Evolutionary conservation across 331 rosid genomes (phyloP), one percentile per base, ranked within the genome.

Genomic region (Malus hybrid): DNA sequence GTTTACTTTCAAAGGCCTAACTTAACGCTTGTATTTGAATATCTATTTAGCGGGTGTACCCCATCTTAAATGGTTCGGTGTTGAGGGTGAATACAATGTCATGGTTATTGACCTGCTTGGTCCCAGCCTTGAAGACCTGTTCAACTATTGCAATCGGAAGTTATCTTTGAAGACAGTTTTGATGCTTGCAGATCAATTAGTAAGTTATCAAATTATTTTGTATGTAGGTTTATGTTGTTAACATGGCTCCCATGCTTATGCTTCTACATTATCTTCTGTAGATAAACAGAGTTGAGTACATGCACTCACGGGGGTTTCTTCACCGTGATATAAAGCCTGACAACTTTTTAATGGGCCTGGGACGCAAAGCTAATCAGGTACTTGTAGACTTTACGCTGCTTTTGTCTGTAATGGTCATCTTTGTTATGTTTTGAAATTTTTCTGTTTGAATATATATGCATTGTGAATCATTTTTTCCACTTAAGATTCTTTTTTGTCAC

Each of bases 291-390:
- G 98, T 92, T 71, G 99, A 95, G 88, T 95, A 92, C 86, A 88
- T 95, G 98, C 99, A 95, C 76, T 89, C 96, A 72, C 93, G 93
- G 57, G 98, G 99, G 46, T 95, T 95, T 80, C 97, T 95, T 83
- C 99, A 95, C 75, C 99, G 99, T 44, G 99, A 95, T 86, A 95
- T 95, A 84, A 95, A 95, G 93, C 99, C 99, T 20, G 99, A 95
- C 84, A 95, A 95, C 92, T 95, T 92, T 82, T 85, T 95, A 81
- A 95, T 95, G 99, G 99, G 99, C 76, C 84, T 95, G 65, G 99
- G 99, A 66, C 94, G 97, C 62, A 95, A 92, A 86, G 98, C 98
- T 76, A 95, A 95, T 85, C 99, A 95, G 97, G 99, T 95, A 89
- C 46, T 73, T 33, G 32, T 36, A 32, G 36, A 19, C 22, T 73